Evolutionary conservation across 805 yeast species (phyloP).

Genomic region (Lachancea sp.): DNA sequence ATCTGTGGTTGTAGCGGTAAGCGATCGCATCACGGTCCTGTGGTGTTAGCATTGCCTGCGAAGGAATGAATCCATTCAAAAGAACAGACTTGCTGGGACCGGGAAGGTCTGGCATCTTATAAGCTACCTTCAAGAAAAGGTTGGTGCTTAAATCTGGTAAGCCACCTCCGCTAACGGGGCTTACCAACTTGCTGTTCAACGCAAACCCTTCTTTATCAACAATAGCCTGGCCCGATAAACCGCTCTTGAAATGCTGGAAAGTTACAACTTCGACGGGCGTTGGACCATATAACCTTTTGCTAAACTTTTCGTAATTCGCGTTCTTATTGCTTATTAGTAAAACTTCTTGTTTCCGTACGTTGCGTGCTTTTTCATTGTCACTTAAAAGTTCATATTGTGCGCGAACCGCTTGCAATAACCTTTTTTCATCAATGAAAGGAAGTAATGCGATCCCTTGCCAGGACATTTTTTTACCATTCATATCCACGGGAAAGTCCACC

Average conservation of each 20-base stretch:
- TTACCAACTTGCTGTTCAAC: slow-evolving; percentile 27
- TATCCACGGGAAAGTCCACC: slow-evolving; percentile 77
- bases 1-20: slow-evolving; percentile 38
- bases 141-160: slow-evolving; percentile 39
- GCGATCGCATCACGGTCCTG: slow-evolving; percentile 62
- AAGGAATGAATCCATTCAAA: slow-evolving; percentile 69
- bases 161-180: slow-evolving; percentile 34
- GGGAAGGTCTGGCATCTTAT: slow-evolving; percentile 42
- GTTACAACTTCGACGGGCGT: slow-evolving; percentile 20
- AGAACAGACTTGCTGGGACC: slow-evolving; percentile 68
- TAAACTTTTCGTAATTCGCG: slow-evolving; percentile 36
- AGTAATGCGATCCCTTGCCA: slow-evolving; percentile 92
- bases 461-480: slow-evolving; percentile 91
- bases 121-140: slow-evolving; percentile 41
- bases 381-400: slow-evolving; percentile 57
- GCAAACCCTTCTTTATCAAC: slow-evolving; percentile 32
- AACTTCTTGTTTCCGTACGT: slow-evolving; percentile 64
- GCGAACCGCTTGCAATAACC: slow-evolving; percentile 61
- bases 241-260: slow-evolving; percentile 46
- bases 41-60: slow-evolving; percentile 51
- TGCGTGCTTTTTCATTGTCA: slow-evolving; percentile 62
- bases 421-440: slow-evolving; percentile 83
- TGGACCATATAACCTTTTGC: slow-evolving; percentile 27
- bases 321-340: slow-evolving; percentile 62
- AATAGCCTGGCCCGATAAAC: slow-evolving; percentile 52